phyloP scores from a whole-genome alignment of 345 rosid genomes.

The Schrenkiella parvula region DNA sequence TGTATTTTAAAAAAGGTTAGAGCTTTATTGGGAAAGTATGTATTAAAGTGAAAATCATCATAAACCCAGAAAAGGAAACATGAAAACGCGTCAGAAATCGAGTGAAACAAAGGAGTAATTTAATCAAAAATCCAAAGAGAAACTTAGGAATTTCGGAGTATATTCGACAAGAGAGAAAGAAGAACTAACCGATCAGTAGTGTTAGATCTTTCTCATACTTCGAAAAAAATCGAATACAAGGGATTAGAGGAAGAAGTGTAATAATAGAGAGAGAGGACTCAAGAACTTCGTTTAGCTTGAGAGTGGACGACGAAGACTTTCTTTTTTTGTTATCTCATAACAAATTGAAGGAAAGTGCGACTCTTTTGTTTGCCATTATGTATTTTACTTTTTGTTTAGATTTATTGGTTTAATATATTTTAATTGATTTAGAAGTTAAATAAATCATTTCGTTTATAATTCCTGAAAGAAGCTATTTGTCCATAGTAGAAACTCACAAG shows the following conservation, averaged over 20 bases:
- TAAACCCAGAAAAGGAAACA: conserved; percentile 19
- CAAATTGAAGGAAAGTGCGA: background rate
- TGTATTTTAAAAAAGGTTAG: background rate
- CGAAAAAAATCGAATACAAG: background rate
- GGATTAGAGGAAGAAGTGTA: background rate
- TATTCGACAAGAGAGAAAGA: background rate
- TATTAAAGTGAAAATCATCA: background rate
- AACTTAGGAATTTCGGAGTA: background rate
- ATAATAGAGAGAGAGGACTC: conserved; percentile 21
- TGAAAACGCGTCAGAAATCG: background rate
- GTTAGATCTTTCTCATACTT: conserved; percentile 11
- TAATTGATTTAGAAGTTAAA: too few species aligned
- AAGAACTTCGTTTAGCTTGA: conserved; percentile 13
- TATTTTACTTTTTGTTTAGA: background rate
- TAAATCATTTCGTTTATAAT: background rate
- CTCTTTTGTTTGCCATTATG: conserved; percentile 21
- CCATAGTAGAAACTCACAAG: background rate
- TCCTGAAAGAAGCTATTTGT: background rate
- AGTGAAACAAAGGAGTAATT: background rate
- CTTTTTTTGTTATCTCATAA: background rate
- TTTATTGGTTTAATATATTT: background rate
- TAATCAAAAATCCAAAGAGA: background rate
- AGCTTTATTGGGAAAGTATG: conserved; percentile 6
- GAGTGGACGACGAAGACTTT: conserved; percentile 34
- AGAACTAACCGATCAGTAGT: conserved; percentile 21